phyloP scores from a whole-genome alignment of 2,329 filamentous ascomycete species.

The Zymoseptoria crescenta region DNA sequence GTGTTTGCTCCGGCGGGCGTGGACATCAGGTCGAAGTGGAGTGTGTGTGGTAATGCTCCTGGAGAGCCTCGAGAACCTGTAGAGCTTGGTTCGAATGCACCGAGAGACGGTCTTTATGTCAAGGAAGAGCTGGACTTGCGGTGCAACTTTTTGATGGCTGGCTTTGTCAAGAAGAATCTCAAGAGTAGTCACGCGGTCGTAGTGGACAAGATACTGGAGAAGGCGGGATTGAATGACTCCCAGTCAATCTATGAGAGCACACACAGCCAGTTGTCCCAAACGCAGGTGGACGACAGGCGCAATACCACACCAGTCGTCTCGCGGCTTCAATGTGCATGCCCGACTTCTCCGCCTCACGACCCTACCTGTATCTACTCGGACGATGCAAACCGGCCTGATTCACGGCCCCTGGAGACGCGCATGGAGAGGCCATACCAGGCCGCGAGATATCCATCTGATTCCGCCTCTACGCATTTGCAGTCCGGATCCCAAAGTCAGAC shows the following conservation, averaged over 20 bases:
- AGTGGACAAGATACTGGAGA: slow-evolving; percentile 45
- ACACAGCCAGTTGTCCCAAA: background rate
- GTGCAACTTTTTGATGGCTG: slow-evolving; percentile 67
- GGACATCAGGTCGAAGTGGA: slow-evolving; percentile 75
- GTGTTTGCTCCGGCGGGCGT: slow-evolving; percentile 75
- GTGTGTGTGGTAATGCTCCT: slow-evolving; percentile 65
- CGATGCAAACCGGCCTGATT: background rate
- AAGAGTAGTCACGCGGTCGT: slow-evolving; percentile 66
- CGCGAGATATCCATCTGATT: slow-evolving; percentile 1
- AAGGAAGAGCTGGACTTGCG: slow-evolving; percentile 79
- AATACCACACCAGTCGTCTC: background rate
- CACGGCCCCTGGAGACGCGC: background rate
- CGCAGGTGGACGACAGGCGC: background rate
- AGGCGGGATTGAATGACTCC: slow-evolving; percentile 5
- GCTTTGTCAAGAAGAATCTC: slow-evolving; percentile 75
- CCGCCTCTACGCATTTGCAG: slow-evolving; percentile 1
- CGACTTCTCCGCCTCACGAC: background rate
- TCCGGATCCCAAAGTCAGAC: background rate
- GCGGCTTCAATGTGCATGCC: background rate
- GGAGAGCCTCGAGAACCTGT: slow-evolving; percentile 59
- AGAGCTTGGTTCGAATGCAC: slow-evolving; percentile 55
- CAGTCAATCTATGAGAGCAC: background rate
- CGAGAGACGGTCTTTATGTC: slow-evolving; percentile 64
- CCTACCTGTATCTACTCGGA: background rate
- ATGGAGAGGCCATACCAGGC: background rate